These are phyloP conservation scores for Fusarium abutilonis DNA, from an alignment of 2,329 filamentous ascomycete species.

Conservation along the genomic window DNA sequence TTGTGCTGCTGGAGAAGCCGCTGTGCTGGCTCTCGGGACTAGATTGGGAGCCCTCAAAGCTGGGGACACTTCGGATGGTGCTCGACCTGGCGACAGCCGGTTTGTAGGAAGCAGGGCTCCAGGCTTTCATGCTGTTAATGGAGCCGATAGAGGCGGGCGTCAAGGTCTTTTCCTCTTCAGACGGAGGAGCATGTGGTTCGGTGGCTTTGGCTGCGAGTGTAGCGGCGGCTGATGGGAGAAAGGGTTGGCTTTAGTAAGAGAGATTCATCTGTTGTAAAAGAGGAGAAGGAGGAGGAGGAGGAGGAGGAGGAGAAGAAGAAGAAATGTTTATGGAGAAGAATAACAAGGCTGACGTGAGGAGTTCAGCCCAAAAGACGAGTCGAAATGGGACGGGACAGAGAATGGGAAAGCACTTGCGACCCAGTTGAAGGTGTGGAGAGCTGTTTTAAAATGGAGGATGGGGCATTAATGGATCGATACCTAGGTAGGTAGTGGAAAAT, in stretches of 20 bases:
- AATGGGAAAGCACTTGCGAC: slow-evolving; percentile 32
- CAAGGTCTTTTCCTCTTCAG: slow-evolving; percentile 48
- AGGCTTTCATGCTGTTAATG: slow-evolving; percentile 54
- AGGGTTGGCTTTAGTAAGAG: slow-evolving; percentile 34
- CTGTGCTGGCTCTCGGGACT: slow-evolving; percentile 60
- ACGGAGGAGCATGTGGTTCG: slow-evolving; percentile 46
- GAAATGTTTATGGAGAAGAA: slow-evolving; percentile 1
- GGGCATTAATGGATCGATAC: slow-evolving; percentile 7
- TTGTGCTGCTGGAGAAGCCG: slow-evolving; percentile 65
- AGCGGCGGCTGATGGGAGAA: slow-evolving; percentile 35
- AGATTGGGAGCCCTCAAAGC: slow-evolving; percentile 62
- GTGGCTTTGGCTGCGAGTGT: slow-evolving; percentile 31
- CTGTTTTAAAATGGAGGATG: slow-evolving; percentile 39
- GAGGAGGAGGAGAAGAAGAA: slow-evolving; percentile 7
- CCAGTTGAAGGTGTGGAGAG: slow-evolving; percentile 40
- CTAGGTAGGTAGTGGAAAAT: slow-evolving; percentile 7
- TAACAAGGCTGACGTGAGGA: slow-evolving; percentile 36
- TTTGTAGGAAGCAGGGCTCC: slow-evolving; percentile 47
- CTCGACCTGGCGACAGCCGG: slow-evolving; percentile 48
- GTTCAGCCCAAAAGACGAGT: slow-evolving; percentile 11
- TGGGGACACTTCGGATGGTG: slow-evolving; percentile 67
- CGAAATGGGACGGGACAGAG: slow-evolving; percentile 12
- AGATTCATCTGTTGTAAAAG: not conserved
- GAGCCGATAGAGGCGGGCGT: slow-evolving; percentile 53
- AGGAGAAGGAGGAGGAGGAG: slow-evolving; percentile 8